Percentiles rank a stretch among this genome's conserved stretches.
These are phyloP conservation scores for Schrenkiella parvula DNA, from an alignment of 345 rosid genomes.

Conservation along the genomic window DNA sequence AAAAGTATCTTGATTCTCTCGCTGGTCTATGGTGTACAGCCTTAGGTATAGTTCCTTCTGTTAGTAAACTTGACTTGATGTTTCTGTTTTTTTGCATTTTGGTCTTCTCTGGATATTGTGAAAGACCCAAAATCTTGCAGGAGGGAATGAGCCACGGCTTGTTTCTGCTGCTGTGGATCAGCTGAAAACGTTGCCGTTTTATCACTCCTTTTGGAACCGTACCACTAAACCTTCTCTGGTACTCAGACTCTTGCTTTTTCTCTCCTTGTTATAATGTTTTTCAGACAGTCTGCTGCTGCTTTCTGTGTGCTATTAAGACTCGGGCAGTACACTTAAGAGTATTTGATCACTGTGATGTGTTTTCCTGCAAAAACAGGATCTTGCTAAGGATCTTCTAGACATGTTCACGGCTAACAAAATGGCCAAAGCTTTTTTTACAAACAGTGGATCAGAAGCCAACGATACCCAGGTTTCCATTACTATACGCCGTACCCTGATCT, in stretches of 20 bases:
- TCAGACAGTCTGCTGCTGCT: background rate
- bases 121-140: slow-evolving; percentile 38
- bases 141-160: slow-evolving; percentile 88
- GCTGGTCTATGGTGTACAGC: slow-evolving; percentile 99
- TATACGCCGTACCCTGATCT: background rate
- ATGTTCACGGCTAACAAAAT: slow-evolving; percentile 78
- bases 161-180: slow-evolving; percentile 79
- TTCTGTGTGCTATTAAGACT: background rate
- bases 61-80: background rate
- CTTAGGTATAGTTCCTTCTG: slow-evolving; percentile 43
- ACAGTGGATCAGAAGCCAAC: slow-evolving; percentile 97
- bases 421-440: slow-evolving; percentile 88
- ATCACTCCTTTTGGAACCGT: slow-evolving; percentile 98
- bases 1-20: slow-evolving; percentile 90
- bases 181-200: slow-evolving; percentile 78
- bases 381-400: slow-evolving; percentile 82
- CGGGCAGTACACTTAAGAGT: background rate
- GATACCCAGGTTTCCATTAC: slow-evolving; percentile 73
- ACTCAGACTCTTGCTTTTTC: slow-evolving; percentile 5
- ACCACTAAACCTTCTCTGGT: slow-evolving; percentile 96
- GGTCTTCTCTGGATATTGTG: background rate
- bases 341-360: slow-evolving; percentile 6
- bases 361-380: slow-evolving; percentile 58
- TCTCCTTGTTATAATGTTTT: background rate
- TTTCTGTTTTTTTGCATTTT: background rate